Evolutionary conservation across 345 rosid species (phyloP).

Genomic region (Jatropha curcas): DNA sequence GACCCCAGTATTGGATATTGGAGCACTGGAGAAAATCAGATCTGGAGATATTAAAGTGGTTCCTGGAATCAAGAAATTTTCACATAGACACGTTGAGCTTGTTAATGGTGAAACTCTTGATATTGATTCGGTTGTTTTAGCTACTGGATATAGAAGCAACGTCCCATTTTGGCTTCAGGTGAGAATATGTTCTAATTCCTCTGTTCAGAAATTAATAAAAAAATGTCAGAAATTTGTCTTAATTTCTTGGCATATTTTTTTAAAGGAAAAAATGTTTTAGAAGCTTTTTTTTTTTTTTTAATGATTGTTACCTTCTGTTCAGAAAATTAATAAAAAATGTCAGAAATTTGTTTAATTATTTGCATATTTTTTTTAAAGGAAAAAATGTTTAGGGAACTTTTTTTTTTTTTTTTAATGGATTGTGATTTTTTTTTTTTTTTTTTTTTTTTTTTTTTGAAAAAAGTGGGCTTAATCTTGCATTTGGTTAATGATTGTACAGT

Average conservation of each 20-base stretch:
- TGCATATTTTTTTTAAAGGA: neutral
- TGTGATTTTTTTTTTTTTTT: neutral
- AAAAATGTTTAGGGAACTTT: conserved; percentile 9
- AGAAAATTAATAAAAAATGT: neutral
- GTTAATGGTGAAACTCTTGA: conserved; percentile 54
- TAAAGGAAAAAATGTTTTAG: neutral
- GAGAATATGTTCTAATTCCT: conserved; percentile 42
- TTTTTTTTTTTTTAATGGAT: no score
- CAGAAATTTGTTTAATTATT: neutral
- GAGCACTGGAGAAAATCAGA: conserved; percentile 65
- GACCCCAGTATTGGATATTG: conserved; percentile 82
- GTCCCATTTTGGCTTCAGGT: conserved; percentile 79
- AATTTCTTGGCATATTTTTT: neutral
- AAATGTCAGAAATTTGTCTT: conserved; percentile 1
- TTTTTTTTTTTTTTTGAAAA: no score
- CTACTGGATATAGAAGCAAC: conserved; percentile 80
- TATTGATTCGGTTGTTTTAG: conserved; percentile 62
- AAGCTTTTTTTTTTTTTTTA: conserved; percentile 3
- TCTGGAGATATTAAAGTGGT: conserved; percentile 68
- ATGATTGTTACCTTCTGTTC: no score
- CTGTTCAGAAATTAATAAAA: neutral
- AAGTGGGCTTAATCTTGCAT: no score
- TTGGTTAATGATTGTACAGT: no score
- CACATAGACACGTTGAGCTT: conserved; percentile 54
- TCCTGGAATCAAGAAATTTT: conserved; percentile 65